Base-by-base conservation (phyloP, 1,284 basidiomycete genomes). In the Ustilago nuda region DNA sequence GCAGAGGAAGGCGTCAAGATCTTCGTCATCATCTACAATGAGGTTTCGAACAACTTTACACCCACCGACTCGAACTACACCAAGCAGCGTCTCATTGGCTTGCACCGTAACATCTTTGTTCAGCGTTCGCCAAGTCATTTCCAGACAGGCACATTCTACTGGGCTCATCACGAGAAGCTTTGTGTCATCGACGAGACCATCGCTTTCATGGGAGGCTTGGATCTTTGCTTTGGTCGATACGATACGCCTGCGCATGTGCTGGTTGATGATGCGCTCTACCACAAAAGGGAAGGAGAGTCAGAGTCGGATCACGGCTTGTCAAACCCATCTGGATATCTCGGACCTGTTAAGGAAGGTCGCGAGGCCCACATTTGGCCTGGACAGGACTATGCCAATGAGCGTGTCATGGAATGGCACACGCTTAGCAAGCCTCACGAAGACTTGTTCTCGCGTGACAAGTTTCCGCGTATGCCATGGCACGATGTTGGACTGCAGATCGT, bases 381-480 rank as follows among this genome's bases (percentile, higher is more conserved):
- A 77, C 95, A 95, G 87, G 94, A 95, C 82, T 97, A 96, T 85
- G 93, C 92, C 81, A 98, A 98, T 82, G 92, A 94, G 56, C 91
- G 96, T 8, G 89, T 97, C 7, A 88, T 89, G 61, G 97, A 99
- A 86, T 99, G 97, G 87, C 90, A 92, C 77, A 91, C 90, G 4
- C 89, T 99, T 56, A 91, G 92, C 83, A 97, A 95, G 86, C 96
- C 96, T 0, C 91, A 92, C 55, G 93, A 98, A 76, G 95, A 98
- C 84, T 92, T 97, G 91, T 94, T 98, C 82, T 93, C 98, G 81
- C 91, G 97, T 48, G 87, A 89, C 8, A 95, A 92, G 85, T 90
- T 93, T 32, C 94, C 96, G 1, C 89, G 97, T 33, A 98, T 99
- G 94, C 95, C 97, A 30, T 99, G 96, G 96, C 97, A 99, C 87